phyloP scores from a whole-genome alignment of 2,329 filamentous ascomycete genomes.

The Cercospora sp. region DNA sequence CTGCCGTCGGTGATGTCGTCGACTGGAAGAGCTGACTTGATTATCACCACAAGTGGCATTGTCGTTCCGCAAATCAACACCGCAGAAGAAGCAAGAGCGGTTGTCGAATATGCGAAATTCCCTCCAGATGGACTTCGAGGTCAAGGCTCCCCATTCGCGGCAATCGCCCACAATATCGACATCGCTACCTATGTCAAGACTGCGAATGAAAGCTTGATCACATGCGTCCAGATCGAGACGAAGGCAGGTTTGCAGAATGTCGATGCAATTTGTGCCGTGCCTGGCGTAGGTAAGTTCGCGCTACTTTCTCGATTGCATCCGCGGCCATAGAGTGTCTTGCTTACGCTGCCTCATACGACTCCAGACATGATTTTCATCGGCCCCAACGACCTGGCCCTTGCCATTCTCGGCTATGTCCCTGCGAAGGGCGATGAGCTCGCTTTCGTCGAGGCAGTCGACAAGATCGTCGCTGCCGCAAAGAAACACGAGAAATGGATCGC shows the following conservation, averaged over 20 bases:
- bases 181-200: constrained; percentile 52
- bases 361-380: constrained; percentile 51
- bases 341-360: background rate
- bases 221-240: constrained; percentile 52
- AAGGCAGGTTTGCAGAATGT: constrained; percentile 43
- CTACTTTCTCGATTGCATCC: background rate
- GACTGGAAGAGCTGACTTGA: background rate
- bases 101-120: constrained; percentile 57
- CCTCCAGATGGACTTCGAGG: constrained; percentile 54
- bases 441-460: constrained; percentile 51
- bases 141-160: constrained; percentile 57
- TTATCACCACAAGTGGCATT: constrained; percentile 34
- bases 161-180: constrained; percentile 56
- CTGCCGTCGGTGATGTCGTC: background rate
- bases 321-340: background rate
- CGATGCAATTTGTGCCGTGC: constrained; percentile 53
- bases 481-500: constrained; percentile 67
- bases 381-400: constrained; percentile 57
- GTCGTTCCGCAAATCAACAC: constrained; percentile 53
- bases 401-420: constrained; percentile 53
- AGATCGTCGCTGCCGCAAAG: constrained; percentile 57
- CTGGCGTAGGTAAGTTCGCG: constrained; percentile 47
- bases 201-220: constrained; percentile 54
- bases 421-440: constrained; percentile 46
- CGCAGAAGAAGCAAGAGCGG: constrained; percentile 40